Evolutionary conservation across 1,139 yeast genomes (phyloP), one percentile per base, ranked within the genome.

Genomic region (Saccharomycopsis crataegensis): DNA sequence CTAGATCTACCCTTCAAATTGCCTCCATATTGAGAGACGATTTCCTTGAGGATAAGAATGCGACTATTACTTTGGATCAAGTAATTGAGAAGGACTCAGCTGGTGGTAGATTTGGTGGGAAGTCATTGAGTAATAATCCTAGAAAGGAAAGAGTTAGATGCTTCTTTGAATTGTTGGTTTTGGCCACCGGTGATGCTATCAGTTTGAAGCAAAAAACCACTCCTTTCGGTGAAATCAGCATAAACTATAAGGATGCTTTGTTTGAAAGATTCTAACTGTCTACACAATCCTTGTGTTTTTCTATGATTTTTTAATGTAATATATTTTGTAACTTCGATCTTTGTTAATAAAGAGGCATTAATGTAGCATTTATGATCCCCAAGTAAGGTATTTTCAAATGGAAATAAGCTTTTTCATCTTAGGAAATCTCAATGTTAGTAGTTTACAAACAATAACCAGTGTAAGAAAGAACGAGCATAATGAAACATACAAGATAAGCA

Each of bases 111-210:
- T 33, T 50, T n/a, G 48, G 33, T 14, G 49, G 37, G 22, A 52
- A 56, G 16, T 70, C 70, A 8, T 59, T 70, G 37, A 65, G 73
- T 1, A 54, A 51, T 8, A 71, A 73, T 56, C 73, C 76, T 48
- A 79, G 77, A 61, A 73, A 73, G 59, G 83, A 84, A 61, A 93
- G 91, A 1, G 79, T 90, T 8, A 79, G 80, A 62, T 78, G 87
- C 59, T 90, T 90, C 68, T 89, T 90, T 64, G 96, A 90, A 65
- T 68, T 90, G 65, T 73, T 91, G 62, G 93, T 89, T 1, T 72
- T 90, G 59, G 95, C 96, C 1, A 86, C 95, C 8, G 75, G 82
- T 55, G 93, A 86, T 61, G 83, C 91, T 51, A 70, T 90, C 50
- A 70, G 73, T 28, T 67, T 90, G 47, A 69, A 78, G 36, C 96